Conservation (phyloP, 345 rosid species). For the Syzygium grande region DNA sequence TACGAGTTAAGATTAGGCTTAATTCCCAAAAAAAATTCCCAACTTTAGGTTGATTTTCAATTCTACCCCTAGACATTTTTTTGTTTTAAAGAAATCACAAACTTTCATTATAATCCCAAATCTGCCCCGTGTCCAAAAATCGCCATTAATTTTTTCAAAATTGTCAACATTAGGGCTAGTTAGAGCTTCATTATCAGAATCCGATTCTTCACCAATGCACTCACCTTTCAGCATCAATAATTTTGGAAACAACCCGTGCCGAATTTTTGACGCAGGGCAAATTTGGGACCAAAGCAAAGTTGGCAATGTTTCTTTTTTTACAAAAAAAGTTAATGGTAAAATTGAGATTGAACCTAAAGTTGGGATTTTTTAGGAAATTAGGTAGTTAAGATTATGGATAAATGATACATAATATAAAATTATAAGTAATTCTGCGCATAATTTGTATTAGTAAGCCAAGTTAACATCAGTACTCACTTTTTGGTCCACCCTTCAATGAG, state of each 20-base stretch:
- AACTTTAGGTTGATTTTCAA: not conserved
- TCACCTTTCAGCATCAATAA: not conserved
- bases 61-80: not conserved
- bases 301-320: not conserved
- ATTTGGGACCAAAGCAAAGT: not conserved
- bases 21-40: not conserved
- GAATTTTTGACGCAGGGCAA: not conserved
- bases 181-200: not conserved
- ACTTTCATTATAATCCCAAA: not conserved
- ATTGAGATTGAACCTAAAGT: not conserved
- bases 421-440: not conserved
- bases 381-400: not conserved
- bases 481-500: not conserved
- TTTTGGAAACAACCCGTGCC: not conserved
- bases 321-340: not conserved
- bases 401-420: not conserved
- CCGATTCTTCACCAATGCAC: accelerated
- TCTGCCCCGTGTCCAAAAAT: not conserved
- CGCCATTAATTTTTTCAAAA: not conserved
- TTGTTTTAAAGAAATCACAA: too few species aligned
- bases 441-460: not conserved
- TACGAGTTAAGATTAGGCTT: not conserved
- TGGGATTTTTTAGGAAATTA: not conserved
- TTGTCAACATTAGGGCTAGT: not conserved
- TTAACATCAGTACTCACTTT: not conserved